phyloP scores from a whole-genome alignment of 164 flowering plant genomes.

The Aristolochia contorta region DNA sequence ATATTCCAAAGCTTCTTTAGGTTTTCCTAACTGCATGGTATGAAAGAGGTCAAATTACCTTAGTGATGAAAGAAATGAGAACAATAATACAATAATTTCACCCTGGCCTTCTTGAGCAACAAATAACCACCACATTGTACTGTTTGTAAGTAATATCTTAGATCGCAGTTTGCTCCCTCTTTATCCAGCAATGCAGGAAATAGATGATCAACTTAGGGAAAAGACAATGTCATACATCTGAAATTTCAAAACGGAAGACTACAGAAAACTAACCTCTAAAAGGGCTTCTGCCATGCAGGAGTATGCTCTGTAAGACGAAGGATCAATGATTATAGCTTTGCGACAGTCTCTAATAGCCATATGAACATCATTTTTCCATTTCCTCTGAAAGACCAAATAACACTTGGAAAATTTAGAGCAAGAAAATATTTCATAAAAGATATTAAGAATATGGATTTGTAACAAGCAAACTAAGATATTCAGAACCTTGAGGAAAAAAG shows the following conservation, averaged over 20 bases:
- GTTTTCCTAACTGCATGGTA: constrained; percentile 56
- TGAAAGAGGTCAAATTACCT: not conserved
- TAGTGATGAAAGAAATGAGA: no score
- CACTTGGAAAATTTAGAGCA: not conserved
- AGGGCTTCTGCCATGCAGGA: constrained; percentile 74
- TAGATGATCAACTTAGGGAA: no score
- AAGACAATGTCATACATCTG: not conserved
- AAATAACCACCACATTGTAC: no score
- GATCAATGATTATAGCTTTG: constrained; percentile 50
- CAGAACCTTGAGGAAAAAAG: constrained; percentile 75
- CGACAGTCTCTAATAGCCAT: constrained; percentile 90
- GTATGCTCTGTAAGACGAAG: constrained; percentile 55
- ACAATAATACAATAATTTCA: no score
- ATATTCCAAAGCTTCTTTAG: constrained; percentile 77
- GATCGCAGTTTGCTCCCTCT: no score
- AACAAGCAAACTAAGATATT: not conserved
- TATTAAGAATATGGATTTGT: not conserved
- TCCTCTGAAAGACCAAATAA: constrained; percentile 39
- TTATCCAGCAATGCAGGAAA: no score
- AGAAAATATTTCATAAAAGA: not conserved
- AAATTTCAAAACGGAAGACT: not conserved
- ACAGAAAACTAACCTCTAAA: constrained; percentile 35
- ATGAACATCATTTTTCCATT: constrained; percentile 92
- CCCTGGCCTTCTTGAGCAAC: no score
- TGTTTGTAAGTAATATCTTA: no score